Evolutionary conservation across 208 protist genomes (phyloP), one percentile per base, ranked within the genome.

Genomic region (Trypanosoma avium): DNA sequence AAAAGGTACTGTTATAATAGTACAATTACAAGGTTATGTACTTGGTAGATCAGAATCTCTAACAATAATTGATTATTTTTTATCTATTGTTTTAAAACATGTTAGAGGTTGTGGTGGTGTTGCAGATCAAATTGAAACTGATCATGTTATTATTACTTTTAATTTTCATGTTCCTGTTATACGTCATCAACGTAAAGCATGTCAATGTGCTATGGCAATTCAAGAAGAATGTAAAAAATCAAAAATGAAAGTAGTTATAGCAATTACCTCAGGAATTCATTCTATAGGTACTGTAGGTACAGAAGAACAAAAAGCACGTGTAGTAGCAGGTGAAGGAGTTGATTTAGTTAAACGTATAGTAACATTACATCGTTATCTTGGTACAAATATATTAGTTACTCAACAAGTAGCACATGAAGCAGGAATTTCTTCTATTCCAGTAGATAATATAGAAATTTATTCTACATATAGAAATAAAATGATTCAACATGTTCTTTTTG

Each of bases 211-310:
- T n/a, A 56, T 84, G n/a, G 56, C 52, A 10, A 88, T 88, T 59
- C 67, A 72, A 9, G 64, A 73, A 0, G 58, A 42, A 0, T 79
- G 75, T 42, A 33, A 47, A 33, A 50, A 74, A 58, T 47, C 61
- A 22, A 45, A 67, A 42, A 75, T 66, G 53, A 50, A 21, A 63
- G 68, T 79, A 8, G 27, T 36, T 32, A 80, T 84, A 36, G 77
- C 66, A 53, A 84, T 88, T 19, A 68, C 77, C 1, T 68, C 77
- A 9, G 81, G 81, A 46, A 59, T 57, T 15, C 73, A 73, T 49
- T 77, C 71, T 47, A 47, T 84, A 6, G 74, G 81, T 45, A 88
- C 77, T 22, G 81, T 79, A 22, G 81, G 81, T 46, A 84, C 81
- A n/a, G 70, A 81, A 15, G 61, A 73, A 38, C 81, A 80, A 36